Evolutionary conservation across 768 basidiomycete genomes (phyloP), one percentile per base, ranked within the genome.

Genomic region (Clavulina sp.): DNA sequence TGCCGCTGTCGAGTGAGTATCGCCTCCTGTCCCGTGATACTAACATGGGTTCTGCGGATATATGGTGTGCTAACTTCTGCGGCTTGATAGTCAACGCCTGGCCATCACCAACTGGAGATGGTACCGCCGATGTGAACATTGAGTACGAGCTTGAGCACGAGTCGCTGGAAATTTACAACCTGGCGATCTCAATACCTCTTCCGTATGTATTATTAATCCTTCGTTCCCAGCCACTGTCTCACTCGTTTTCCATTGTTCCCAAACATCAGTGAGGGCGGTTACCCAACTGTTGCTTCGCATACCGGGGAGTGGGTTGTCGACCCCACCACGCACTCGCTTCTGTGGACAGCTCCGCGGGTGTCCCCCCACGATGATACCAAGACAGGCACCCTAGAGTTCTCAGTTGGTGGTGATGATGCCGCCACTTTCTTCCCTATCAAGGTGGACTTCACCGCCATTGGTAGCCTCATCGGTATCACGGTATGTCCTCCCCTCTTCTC

Each of bases 131-230:
- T 57, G 86, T 97, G 54, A 92, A 85, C 65, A 86, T 97, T 56
- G 95, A 96, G 66, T 96, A 95, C 62, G 92, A 97, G 63, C 81
- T 97, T 43, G 89, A 93, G 62, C 84, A 88, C 56, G 74, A 83
- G 56, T 73, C 73, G 46, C 67, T 96, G 50, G 76, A 78, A 0
- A 71, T 96, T 2, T 77, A 85, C 63, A 86, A 96, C 62, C 76
- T 92, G 23, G 72, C 78, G 57, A 87, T 97, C 55, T 81, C 82
- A 50, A 93, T 97, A 58, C 91, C 93, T 24, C 78, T 97, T 44
- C 92, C 92, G 84, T 88, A 65, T 63, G 83, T 75, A 38, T 54
- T 31, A n/a, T 50, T 24, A 21, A 28, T 33, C 7, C 23, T 4
- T 38, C 33, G 1, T 50, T 26, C 6, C 2, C 18, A 3, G 9